Conservation (phyloP, 768 basidiomycete genomes). For the Hericium rajendrae region DNA sequence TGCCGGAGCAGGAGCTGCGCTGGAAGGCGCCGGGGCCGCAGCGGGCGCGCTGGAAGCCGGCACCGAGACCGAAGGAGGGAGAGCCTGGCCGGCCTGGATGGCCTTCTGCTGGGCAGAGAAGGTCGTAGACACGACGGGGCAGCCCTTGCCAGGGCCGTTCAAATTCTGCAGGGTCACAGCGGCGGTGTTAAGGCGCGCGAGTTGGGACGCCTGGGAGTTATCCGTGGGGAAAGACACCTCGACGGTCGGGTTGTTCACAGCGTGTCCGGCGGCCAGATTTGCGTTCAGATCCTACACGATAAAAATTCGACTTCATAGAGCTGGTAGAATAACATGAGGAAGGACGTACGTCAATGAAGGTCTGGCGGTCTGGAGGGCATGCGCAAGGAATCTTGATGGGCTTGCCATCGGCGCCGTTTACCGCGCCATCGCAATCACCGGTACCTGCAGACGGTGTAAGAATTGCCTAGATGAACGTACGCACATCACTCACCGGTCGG, state of each 20-base stretch:
- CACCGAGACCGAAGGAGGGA: not conserved
- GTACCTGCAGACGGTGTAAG: constrained; percentile 12
- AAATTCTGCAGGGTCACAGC: constrained; percentile 68
- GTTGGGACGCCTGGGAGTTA: constrained; percentile 39
- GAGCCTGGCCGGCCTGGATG: not conserved
- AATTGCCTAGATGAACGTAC: not conserved
- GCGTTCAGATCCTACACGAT: constrained; percentile 1
- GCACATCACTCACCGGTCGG: constrained; percentile 12
- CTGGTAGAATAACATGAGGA: not conserved
- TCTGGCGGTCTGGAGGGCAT: constrained; percentile 26
- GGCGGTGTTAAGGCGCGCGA: constrained; percentile 33
- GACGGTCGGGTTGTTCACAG: constrained; percentile 55
- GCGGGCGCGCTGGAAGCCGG: not conserved
- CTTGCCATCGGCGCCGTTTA: constrained; percentile 22
- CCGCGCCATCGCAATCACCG: constrained; percentile 28
- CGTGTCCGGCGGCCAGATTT: constrained; percentile 20
- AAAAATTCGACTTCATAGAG: not conserved
- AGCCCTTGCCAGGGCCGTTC: constrained; percentile 56
- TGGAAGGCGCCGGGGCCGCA: too few relatives aligned
- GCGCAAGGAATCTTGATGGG: constrained; percentile 30
- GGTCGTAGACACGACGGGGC: constrained; percentile 57
- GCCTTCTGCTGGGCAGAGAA: not conserved
- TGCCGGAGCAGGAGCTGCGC: too few relatives aligned
- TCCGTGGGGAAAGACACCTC: constrained; percentile 48
- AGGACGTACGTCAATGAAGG: constrained; percentile 22